These are phyloP conservation scores for Xylaria grammica DNA, from an alignment of 495 filamentous ascomycete species.

Conservation along the genomic window DNA sequence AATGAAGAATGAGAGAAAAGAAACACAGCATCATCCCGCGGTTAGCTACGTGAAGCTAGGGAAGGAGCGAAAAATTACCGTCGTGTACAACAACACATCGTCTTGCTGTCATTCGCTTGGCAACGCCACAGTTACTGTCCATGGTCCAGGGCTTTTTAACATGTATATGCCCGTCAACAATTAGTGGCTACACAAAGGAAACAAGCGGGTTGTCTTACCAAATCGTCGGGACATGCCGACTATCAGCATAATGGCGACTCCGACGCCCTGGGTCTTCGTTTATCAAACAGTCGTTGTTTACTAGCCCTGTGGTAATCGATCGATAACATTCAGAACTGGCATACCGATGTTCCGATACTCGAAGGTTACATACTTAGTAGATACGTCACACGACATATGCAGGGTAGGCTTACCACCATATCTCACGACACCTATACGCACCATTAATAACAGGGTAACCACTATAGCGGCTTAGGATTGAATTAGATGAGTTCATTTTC, in stretches of 20 bases:
- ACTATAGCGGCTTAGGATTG: no score
- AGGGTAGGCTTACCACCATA: not conserved
- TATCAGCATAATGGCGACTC: not conserved
- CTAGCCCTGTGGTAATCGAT: not conserved
- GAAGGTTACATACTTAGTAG: no score
- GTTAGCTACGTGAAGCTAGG: slow-evolving; percentile 1
- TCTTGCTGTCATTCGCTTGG: not conserved
- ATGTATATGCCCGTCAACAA: not conserved
- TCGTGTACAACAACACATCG: not conserved
- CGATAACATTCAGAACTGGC: not conserved
- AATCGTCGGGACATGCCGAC: slow-evolving; percentile 1
- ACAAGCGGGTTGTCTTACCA: not conserved
- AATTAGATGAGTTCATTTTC: no score
- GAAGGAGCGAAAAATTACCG: not conserved
- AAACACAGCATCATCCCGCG: not conserved
- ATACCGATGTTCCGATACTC: no score
- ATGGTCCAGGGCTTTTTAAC: not conserved
- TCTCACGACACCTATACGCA: no score
- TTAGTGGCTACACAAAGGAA: not conserved
- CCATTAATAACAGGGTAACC: no score
- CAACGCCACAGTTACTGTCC: not conserved
- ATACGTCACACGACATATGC: slow-evolving; percentile 14
- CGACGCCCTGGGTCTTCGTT: not conserved
- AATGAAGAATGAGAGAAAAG: not conserved
- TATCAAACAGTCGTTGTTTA: not conserved